A percentile compares a stretch with the other conserved stretches of the same genome.
Evolutionary conservation across 306 rosid genomes (phyloP).

Genomic region (Vigna trinervia): DNA sequence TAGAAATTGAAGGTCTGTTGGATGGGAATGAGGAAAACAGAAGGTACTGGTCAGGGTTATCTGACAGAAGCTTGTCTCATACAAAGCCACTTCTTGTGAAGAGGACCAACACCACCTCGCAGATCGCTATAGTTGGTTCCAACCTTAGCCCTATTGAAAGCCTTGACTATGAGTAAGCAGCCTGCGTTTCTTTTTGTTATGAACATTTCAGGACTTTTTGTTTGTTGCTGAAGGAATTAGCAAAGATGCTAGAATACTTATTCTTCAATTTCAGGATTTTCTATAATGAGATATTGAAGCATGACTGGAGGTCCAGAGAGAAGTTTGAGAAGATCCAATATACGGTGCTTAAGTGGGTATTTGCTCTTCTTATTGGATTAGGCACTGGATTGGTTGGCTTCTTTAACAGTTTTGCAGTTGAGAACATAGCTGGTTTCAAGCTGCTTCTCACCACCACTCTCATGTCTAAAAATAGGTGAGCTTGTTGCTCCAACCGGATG

Average conservation of each 20-base stretch:
- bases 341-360: conserved; percentile 81
- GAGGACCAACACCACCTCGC: conserved; percentile 82
- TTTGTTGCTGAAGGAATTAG: conserved; percentile 13
- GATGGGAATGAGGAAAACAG: conserved; percentile 49
- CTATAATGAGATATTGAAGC: conserved; percentile 80
- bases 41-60: conserved; percentile 50
- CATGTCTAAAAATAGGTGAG: conserved; percentile 70
- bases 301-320: conserved; percentile 89
- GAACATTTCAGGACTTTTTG: background rate
- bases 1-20: conserved; percentile 53
- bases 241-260: conserved; percentile 31
- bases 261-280: conserved; percentile 66
- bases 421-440: conserved; percentile 87
- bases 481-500: background rate
- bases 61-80: conserved; percentile 47
- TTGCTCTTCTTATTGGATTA: conserved; percentile 84
- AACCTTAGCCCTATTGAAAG: conserved; percentile 88
- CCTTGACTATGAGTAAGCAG: conserved; percentile 86
- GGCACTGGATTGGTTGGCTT: conserved; percentile 84
- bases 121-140: conserved; percentile 90
- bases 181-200: background rate
- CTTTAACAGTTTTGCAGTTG: conserved; percentile 80
- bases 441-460: conserved; percentile 61
- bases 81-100: conserved; percentile 55
- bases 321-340: conserved; percentile 73